These are phyloP conservation scores for Clohesyomyces aquaticus DNA, from an alignment of 495 filamentous ascomycete species.

Conservation along the genomic window DNA sequence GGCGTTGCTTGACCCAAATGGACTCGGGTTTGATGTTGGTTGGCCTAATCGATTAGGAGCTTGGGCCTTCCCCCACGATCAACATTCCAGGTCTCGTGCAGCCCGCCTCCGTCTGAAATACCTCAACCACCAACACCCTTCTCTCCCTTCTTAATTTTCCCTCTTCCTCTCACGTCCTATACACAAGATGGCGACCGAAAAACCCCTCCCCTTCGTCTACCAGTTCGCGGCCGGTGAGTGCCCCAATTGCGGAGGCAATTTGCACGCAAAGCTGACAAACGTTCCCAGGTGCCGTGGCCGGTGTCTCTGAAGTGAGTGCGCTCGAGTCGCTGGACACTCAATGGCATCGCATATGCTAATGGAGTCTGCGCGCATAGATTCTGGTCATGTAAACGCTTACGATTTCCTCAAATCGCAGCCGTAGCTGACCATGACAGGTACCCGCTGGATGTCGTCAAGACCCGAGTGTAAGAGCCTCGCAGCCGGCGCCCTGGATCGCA, in stretches of 20 bases:
- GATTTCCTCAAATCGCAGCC: conserved; percentile 11
- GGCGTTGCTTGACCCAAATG: too few relatives aligned
- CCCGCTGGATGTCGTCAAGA: conserved; percentile 97
- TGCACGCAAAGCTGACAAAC: conserved; percentile 12
- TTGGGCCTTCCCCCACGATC: conserved; percentile 20
- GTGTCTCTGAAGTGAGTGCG: conserved; percentile 81
- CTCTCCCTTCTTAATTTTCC: conserved; percentile 7
- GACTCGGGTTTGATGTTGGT: too few relatives aligned
- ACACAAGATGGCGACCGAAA: conserved; percentile 64
- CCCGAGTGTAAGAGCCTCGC: conserved; percentile 73
- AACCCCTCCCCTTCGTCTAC: conserved; percentile 81
- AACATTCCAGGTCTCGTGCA: conserved; percentile 21
- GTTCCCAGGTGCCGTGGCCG: conserved; percentile 75
- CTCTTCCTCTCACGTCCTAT: conserved; percentile 6
- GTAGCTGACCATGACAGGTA: conserved; percentile 66
- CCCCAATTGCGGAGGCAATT: conserved; percentile 32
- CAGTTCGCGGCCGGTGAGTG: conserved; percentile 77
- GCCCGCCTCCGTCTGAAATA: not conserved
- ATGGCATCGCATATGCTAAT: conserved; percentile 18
- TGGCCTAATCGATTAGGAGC: conserved; percentile 25
- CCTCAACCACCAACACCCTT: not conserved
- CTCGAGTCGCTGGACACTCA: not conserved
- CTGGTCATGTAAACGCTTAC: conserved; percentile 70
- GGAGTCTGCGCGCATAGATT: conserved; percentile 60
- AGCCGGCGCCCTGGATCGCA: conserved; percentile 1